Evolutionary conservation across 2,329 filamentous ascomycete species (phyloP).

Genomic region (Dothideomycetidae sp.): DNA sequence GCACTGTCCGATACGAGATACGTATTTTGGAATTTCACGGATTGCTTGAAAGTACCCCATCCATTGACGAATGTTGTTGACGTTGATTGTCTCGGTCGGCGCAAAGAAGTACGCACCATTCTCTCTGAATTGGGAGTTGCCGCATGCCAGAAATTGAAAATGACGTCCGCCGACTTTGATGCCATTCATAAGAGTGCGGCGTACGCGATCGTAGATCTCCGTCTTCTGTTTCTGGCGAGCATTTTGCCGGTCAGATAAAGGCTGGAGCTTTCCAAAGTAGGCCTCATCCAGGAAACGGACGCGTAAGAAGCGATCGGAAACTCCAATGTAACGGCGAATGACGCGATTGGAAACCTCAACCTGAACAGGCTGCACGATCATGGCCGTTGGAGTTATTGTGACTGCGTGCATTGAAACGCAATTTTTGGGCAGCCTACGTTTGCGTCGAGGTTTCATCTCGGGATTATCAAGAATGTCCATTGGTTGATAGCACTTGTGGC

Average conservation of each 20-base stretch:
- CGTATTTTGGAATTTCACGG: conserved; percentile 72
- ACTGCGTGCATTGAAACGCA: conserved; percentile 65
- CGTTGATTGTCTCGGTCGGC: conserved; percentile 49
- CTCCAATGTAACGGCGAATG: conserved; percentile 52
- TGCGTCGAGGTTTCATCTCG: conserved; percentile 8
- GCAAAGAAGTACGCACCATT: conserved; percentile 90
- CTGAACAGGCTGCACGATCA: conserved; percentile 62
- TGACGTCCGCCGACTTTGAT: conserved; percentile 68
- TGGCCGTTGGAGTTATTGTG: conserved; percentile 67
- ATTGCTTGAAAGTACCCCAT: conserved; percentile 82
- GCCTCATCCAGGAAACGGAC: conserved; percentile 83
- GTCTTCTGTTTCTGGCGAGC: conserved; percentile 21
- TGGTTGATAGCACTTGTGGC: conserved; percentile 50
- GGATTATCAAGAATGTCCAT: conserved; percentile 53
- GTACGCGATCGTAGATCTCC: conserved; percentile 56
- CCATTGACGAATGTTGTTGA: conserved; percentile 64
- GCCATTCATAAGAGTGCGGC: conserved; percentile 57
- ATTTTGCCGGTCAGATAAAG: conserved; percentile 10
- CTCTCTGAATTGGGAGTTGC: conserved; percentile 88
- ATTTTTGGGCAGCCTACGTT: conserved; percentile 47
- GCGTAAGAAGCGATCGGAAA: conserved; percentile 69
- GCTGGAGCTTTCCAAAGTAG: conserved; percentile 28
- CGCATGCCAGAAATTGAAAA: conserved; percentile 85
- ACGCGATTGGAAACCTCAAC: conserved; percentile 84
- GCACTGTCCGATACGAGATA: conserved; percentile 80